Percentiles rank a stretch among this genome's conserved stretches.
Evolutionary conservation across 768 basidiomycete genomes (phyloP).

Genomic region (Agaricus subrufescens): DNA sequence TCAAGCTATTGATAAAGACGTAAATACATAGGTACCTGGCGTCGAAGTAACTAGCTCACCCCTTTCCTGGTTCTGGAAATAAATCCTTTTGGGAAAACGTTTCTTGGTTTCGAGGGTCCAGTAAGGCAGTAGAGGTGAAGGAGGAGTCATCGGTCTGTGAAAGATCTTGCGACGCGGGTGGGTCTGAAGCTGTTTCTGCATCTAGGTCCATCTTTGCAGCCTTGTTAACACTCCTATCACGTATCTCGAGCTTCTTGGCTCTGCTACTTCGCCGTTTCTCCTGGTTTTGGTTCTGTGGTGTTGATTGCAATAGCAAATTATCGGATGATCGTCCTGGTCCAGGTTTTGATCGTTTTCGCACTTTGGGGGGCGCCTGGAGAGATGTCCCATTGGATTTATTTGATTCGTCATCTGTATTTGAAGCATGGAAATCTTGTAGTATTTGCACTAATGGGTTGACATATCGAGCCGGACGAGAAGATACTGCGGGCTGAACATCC

Average conservation of each 20-base stretch:
- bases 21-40: not conserved
- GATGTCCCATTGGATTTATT: not conserved
- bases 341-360: slow-evolving; percentile 27
- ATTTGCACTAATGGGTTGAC: slow-evolving; percentile 53
- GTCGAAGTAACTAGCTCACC: not conserved
- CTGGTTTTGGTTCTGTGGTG: slow-evolving; percentile 50
- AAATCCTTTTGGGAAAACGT: too few species aligned
- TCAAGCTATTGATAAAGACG: not conserved
- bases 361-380: slow-evolving; percentile 1
- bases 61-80: not conserved
- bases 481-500: slow-evolving; percentile 14
- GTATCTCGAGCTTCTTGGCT: slow-evolving; percentile 25
- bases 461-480: slow-evolving; percentile 42
- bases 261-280: slow-evolving; percentile 48
- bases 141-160: slow-evolving; percentile 47
- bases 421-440: slow-evolving; percentile 36
- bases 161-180: slow-evolving; percentile 29
- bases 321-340: slow-evolving; percentile 50
- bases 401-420: slow-evolving; percentile 26
- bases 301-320: slow-evolving; percentile 39
- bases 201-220: not conserved
- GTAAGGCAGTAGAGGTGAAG: slow-evolving; percentile 31
- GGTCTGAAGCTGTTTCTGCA: slow-evolving; percentile 1
- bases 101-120: slow-evolving; percentile 48
- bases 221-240: slow-evolving; percentile 15